Percentiles rank a stretch among this genome's conserved stretches.
phyloP scores from a whole-genome alignment of 2,329 filamentous ascomycete genomes.

The Hymenoscyphus salicellus region DNA sequence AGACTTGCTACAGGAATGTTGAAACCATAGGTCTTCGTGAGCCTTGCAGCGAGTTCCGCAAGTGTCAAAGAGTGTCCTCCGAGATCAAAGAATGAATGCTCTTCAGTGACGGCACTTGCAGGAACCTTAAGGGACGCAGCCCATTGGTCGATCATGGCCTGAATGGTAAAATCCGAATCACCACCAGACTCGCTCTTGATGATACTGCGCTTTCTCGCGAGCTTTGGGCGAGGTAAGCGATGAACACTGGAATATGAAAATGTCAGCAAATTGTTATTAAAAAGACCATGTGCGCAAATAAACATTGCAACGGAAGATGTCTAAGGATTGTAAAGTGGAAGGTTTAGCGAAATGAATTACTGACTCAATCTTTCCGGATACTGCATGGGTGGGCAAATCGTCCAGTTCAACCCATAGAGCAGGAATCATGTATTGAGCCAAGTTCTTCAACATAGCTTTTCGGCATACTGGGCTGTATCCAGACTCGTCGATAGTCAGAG shows the following conservation, averaged over 20 bases:
- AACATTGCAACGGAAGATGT: not conserved
- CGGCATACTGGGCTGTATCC: conserved; percentile 70
- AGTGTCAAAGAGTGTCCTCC: conserved; percentile 75
- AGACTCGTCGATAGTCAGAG: conserved; percentile 64
- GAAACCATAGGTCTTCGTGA: conserved; percentile 70
- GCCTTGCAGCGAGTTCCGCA: conserved; percentile 70
- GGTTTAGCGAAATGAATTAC: not conserved
- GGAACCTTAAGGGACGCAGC: conserved; percentile 67
- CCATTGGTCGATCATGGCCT: conserved; percentile 70
- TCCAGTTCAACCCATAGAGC: conserved; percentile 72
- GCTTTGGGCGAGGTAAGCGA: conserved; percentile 62
- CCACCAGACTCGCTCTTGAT: conserved; percentile 45
- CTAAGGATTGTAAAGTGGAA: not conserved
- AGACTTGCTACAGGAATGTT: conserved; percentile 68
- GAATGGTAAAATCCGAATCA: conserved; percentile 62
- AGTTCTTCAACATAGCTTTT: conserved; percentile 59
- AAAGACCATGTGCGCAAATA: not conserved
- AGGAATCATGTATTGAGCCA: conserved; percentile 83
- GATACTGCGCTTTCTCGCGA: conserved; percentile 44
- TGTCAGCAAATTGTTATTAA: not conserved
- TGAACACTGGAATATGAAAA: conserved; percentile 46
- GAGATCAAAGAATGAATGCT: conserved; percentile 78
- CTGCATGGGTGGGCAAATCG: conserved; percentile 69
- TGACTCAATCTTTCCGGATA: conserved; percentile 72
- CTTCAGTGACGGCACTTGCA: conserved; percentile 57